phyloP scores from a whole-genome alignment of 2,329 filamentous ascomycete genomes.

The Paraphoma chrysanthemicola region DNA sequence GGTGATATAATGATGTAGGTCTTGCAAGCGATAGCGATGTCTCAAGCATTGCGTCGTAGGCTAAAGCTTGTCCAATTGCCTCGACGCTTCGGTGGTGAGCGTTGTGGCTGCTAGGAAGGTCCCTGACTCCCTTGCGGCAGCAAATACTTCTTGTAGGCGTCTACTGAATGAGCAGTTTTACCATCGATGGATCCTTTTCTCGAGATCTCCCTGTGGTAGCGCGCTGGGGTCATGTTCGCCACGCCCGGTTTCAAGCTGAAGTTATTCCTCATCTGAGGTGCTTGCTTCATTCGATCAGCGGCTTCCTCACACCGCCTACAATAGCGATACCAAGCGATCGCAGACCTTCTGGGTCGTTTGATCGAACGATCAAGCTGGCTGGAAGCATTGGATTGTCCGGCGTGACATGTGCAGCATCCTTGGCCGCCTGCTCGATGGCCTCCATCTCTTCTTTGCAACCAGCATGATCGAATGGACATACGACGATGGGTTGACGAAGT shows the following conservation, averaged over 20 bases:
- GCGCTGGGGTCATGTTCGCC: no score
- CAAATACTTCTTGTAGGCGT: background rate
- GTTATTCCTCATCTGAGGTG: no score
- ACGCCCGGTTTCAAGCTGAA: no score
- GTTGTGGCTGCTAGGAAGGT: no score
- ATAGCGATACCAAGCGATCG: slow-evolving; percentile 67
- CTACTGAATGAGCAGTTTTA: background rate
- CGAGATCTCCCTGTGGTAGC: background rate
- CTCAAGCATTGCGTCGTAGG: no score
- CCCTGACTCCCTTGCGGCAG: background rate
- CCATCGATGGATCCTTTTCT: background rate
- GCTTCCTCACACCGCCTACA: slow-evolving; percentile 68
- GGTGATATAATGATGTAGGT: background rate
- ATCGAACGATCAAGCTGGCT: slow-evolving; percentile 79
- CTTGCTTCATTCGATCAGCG: slow-evolving; percentile 67
- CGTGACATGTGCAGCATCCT: slow-evolving; percentile 87
- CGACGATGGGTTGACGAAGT: slow-evolving; percentile 90
- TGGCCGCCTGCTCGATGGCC: slow-evolving; percentile 93
- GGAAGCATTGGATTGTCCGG: slow-evolving; percentile 93
- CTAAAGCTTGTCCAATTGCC: no score
- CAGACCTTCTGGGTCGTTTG: slow-evolving; percentile 72
- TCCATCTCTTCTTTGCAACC: slow-evolving; percentile 99
- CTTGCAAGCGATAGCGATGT: background rate
- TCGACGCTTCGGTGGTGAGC: background rate
- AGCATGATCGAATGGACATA: slow-evolving; percentile 93